These are phyloP conservation scores for Backusella australiensis DNA, from an alignment of 192 early-diverging fungal species.

Conservation along the genomic window DNA sequence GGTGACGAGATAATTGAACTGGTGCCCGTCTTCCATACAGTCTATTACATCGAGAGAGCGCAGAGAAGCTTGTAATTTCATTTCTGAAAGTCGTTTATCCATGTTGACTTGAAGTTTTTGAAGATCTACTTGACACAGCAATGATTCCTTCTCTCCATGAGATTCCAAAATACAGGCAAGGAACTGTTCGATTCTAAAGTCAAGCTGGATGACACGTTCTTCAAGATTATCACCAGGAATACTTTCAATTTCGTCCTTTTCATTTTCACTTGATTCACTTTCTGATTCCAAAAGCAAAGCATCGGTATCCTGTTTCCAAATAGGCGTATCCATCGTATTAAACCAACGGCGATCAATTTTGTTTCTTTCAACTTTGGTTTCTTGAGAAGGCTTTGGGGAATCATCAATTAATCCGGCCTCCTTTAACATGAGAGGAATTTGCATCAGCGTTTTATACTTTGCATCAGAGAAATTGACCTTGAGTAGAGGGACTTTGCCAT, in stretches of 20 bases:
- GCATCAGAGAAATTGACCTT: constrained; percentile 77
- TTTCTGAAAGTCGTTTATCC: constrained; percentile 64
- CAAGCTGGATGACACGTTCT: constrained; percentile 54
- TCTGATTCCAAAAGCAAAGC: constrained; percentile 32
- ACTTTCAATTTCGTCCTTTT: constrained; percentile 31
- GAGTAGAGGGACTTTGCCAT: constrained; percentile 65
- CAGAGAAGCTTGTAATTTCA: constrained; percentile 73
- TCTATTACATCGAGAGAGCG: constrained; percentile 75
- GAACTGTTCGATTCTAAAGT: constrained; percentile 66
- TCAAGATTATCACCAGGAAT: constrained; percentile 49
- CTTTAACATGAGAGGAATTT: constrained; percentile 65
- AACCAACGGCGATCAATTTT: constrained; percentile 1
- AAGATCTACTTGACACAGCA: constrained; percentile 67
- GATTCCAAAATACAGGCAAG: constrained; percentile 61
- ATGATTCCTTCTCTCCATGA: constrained; percentile 37
- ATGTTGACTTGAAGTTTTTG: constrained; percentile 71
- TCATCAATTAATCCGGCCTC: constrained; percentile 31
- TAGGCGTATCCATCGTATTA: constrained; percentile 1
- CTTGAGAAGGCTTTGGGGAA: background rate
- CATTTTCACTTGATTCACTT: constrained; percentile 19
- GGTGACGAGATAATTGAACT: constrained; percentile 57
- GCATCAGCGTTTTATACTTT: constrained; percentile 83
- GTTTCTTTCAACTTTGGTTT: background rate
- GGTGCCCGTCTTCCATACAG: constrained; percentile 43
- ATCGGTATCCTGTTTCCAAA: constrained; percentile 21